Base-by-base conservation (phyloP, 371 early-diverging fungal species). In the Thermomucor indicae-seudaticae region DNA sequence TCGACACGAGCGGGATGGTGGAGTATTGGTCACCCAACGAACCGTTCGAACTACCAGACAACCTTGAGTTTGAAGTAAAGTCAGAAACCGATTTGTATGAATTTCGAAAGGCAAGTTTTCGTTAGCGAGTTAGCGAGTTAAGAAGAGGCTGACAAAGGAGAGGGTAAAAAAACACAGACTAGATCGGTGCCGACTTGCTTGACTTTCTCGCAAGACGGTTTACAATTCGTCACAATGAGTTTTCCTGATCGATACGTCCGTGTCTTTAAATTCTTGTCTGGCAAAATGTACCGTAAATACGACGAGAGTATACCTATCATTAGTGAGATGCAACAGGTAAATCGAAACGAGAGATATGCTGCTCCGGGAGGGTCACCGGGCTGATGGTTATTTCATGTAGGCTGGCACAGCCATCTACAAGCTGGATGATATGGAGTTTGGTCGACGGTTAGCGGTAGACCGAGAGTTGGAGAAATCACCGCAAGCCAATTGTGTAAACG, bases 401-500 rank as follows among this genome's bases (percentile, higher is more conserved):
- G 90, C 86, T 4, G 91, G 90, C 4, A 89, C 89, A 16, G 78
- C 85, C 5, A 60, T 79, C 30, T 79, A 84, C 57, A 83, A 83
- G 55, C 63, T 96, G 38, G 98, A 98, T 65, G 93, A 90, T 56
- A 96, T 96, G 96, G 97, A 96, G 67, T 96, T 95, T 80, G 96
- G 97, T 22, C 79, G 96, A 50, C 78, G 98, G 43, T 56, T 96
- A 39, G 95, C 96, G 3, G 78, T 90, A 5, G 97, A 97, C 51
- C 81, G 84, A 37, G 95, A 96, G 62, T 61, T 96, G 37, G 85
- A 88, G 49, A 88, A 89, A 52, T 70, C 85, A 0, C 65, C 82
- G 4, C 90, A 91, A 55, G 68, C 81, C 6, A 59, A 58, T 22
- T 81, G 72, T 27, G 78, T 80, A 29, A 96, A 93, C 67, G 92